Base-by-base conservation (phyloP, 352 stramenopile species). In the Phytophthora vignae region DNA sequence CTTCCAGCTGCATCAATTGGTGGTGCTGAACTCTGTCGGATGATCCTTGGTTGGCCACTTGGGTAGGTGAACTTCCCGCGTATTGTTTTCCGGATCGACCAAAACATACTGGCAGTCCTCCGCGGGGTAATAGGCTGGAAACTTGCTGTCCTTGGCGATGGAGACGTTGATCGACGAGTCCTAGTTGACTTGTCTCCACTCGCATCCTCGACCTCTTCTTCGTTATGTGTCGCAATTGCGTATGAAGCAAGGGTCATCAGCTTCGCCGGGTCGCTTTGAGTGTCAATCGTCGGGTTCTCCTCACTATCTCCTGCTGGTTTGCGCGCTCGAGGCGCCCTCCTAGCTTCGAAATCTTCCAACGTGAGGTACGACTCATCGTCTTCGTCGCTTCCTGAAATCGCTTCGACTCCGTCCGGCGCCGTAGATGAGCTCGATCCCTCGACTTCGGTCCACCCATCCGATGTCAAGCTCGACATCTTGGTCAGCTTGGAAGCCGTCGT, bases 271-370 rank as follows among this genome's bases (percentile, higher is more conserved):
- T 70, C 64, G 17, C 29, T 40, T 1, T 27, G 46, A 27, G 46
- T 53, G 19, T 27, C 46, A 27, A 29, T 25, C 6, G 8, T 27
- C 19, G 19, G 19, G 17, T 14, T 25, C 14, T 61, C n/a, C 29
- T 1, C 21, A 10, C 29, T 55, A 55, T 38, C 48, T 61, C 17
- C 2, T 36, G 27, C n/a, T 55, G 12, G 25, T 59, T 46, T 55
- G n/a, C 52, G 49, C 19, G 58, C 21, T 42, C 67, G 76, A n/a
- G 65, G 64, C 4, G 68, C 67, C 14, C 61, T 77, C 25, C 83
- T 82, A 36, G 76, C 71, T 25, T 88, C 83, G 70, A 92, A 92
- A 21, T 94, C 82, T 42, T 91, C 84, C 8, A 91, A 48, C 19
- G 83, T 91, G 25, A 91, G 83, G 0, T 77, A 74, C 25, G 69